Conservation (phyloP, 805 yeast genomes). For the Lipomyces sp. region DNA sequence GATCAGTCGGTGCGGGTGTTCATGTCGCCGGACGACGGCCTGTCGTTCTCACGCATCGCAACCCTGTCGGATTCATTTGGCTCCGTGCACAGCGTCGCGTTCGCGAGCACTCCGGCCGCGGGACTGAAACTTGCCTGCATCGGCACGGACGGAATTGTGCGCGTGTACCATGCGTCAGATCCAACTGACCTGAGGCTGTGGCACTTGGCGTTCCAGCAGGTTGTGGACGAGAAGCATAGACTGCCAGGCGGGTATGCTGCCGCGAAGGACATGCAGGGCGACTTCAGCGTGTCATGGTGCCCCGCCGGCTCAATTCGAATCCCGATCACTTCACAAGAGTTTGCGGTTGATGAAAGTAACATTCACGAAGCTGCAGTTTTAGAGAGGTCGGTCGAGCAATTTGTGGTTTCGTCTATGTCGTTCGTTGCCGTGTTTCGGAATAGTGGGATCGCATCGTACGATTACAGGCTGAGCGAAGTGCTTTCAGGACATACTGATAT, state of each 20-base stretch:
- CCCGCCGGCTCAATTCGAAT: slow-evolving; percentile 12
- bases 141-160: slow-evolving; percentile 81
- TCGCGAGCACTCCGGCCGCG: slow-evolving; percentile 72
- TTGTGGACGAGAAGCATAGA: slow-evolving; percentile 28
- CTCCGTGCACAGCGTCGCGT: slow-evolving; percentile 83
- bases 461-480: slow-evolving; percentile 35
- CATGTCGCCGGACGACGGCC: slow-evolving; percentile 86
- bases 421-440: slow-evolving; percentile 75
- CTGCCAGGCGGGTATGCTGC: background rate
- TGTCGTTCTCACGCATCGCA: slow-evolving; percentile 74
- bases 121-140: slow-evolving; percentile 82
- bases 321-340: background rate
- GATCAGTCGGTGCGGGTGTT: slow-evolving; percentile 86
- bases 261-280: slow-evolving; percentile 20
- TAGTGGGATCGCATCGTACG: slow-evolving; percentile 31
- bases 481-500: slow-evolving; percentile 62
- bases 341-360: background rate
- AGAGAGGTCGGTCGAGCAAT: slow-evolving; percentile 75
- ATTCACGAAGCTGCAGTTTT: slow-evolving; percentile 66
- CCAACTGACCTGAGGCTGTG: slow-evolving; percentile 84
- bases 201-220: slow-evolving; percentile 71
- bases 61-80: slow-evolving; percentile 84
- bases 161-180: slow-evolving; percentile 84
- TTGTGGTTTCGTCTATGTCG: slow-evolving; percentile 81
- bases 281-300: slow-evolving; percentile 25